Percentiles rank a stretch among this genome's conserved stretches.
phyloP scores from a whole-genome alignment of 805 yeast species.

The Nakazawaea populi region DNA sequence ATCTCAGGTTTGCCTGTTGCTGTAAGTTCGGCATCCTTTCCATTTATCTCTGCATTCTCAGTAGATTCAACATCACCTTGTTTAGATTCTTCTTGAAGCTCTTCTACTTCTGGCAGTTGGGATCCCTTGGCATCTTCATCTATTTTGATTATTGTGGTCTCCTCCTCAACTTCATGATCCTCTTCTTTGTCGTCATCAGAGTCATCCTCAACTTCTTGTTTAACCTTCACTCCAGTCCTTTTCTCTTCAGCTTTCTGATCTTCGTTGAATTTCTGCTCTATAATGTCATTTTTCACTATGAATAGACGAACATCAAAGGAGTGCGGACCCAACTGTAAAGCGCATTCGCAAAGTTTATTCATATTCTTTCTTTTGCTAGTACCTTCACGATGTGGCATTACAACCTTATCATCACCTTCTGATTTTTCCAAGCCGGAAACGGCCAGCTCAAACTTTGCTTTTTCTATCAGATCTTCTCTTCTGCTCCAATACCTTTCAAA shows the following conservation, averaged over 20 bases:
- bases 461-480: slow-evolving; percentile 34
- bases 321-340: slow-evolving; percentile 77
- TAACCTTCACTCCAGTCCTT: slow-evolving; percentile 13
- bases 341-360: slow-evolving; percentile 81
- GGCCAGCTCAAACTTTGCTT: slow-evolving; percentile 1
- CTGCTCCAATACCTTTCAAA: slow-evolving; percentile 72
- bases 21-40: too few relatives aligned
- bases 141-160: slow-evolving; percentile 13
- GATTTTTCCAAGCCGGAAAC: slow-evolving; percentile 11
- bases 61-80: slow-evolving; percentile 16
- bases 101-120: too few relatives aligned
- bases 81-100: slow-evolving; percentile 5
- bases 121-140: slow-evolving; percentile 6
- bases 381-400: slow-evolving; percentile 21
- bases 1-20: too few relatives aligned
- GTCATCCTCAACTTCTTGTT: slow-evolving; percentile 14
- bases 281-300: slow-evolving; percentile 76
- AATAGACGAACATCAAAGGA: slow-evolving; percentile 69
- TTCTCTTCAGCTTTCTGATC: slow-evolving; percentile 19
- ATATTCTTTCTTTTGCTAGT: slow-evolving; percentile 62
- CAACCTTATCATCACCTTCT: slow-evolving; percentile 20
- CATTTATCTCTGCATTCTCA: not conserved
- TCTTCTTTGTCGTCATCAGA: slow-evolving; percentile 13
- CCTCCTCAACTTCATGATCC: slow-evolving; percentile 21
- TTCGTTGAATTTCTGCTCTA: slow-evolving; percentile 36